Percentiles rank a stretch among this genome's conserved stretches.
phyloP scores from a whole-genome alignment of 139 green algal species.

The Eudorina sp. region DNA sequence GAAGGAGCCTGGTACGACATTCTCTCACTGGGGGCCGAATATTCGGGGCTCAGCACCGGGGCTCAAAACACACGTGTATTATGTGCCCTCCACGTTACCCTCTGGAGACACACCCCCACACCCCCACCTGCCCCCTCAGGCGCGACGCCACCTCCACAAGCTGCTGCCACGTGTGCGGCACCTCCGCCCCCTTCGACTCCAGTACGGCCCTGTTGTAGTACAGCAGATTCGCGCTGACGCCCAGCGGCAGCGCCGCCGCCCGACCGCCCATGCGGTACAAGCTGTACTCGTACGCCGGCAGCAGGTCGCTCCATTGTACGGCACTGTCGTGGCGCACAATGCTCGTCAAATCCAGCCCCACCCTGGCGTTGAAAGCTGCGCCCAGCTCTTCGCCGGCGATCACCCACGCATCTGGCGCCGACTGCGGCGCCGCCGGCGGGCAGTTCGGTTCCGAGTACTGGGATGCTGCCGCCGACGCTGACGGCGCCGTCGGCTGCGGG shows the following conservation, averaged over 20 bases:
- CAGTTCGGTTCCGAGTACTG: neutral
- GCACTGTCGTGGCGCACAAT: neutral
- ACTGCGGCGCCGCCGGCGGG: neutral
- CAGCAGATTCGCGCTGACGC: neutral
- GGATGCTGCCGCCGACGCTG: neutral
- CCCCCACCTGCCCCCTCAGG: neutral
- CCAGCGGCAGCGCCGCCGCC: neutral
- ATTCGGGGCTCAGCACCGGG: too few species aligned
- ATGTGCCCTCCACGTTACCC: too few species aligned
- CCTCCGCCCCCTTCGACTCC: too few species aligned
- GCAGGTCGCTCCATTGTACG: conserved; percentile 11
- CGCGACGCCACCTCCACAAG: neutral
- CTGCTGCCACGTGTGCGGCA: conserved; percentile 8
- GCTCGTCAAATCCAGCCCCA: neutral
- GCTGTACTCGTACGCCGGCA: neutral
- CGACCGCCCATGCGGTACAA: conserved; percentile 4
- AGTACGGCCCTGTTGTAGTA: neutral
- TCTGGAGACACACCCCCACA: too few species aligned
- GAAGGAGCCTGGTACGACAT: too few species aligned
- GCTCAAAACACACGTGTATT: too few species aligned
- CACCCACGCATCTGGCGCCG: neutral
- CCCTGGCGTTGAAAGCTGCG: too few species aligned
- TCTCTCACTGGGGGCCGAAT: too few species aligned
- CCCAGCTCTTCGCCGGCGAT: neutral
- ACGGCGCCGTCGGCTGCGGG: neutral